Base-by-base conservation (phyloP, 2,329 filamentous ascomycete species). In the Curvularia sp. region DNA sequence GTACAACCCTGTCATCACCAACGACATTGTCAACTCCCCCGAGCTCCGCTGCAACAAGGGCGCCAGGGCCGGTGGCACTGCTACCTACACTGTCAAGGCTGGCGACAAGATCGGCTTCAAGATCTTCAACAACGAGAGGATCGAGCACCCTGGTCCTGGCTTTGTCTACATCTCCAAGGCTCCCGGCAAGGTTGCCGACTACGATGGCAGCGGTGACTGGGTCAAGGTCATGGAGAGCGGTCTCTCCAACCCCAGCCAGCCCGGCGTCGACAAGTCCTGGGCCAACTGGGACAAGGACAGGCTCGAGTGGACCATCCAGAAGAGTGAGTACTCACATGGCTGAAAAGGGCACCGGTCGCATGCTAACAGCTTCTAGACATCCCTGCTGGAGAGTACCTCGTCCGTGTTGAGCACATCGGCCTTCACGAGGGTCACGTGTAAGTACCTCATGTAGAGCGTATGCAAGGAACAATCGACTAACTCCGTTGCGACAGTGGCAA, bases 121-220 rank as follows among this genome's bases (percentile, higher is more conserved):
- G 79, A 65, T 85, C 64, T 76, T 82, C 76, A 74, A 83, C 77
- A 79, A 80, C 69, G 77, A 82, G 64, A 69, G 81, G 68, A 79
- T 85, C 68, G 77, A 75, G 59, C 74, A 77, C 41, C 75, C 75
- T 12, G 74, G 75, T 24, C 74, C 74, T n/a, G 68, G 73, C 18
- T 75, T 76, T 49, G 73, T 76, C 20, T 77, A 77, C 66, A 67
- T 77, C 57, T 70, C 67, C 59, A 76, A 81, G 73, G 86, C 83
- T 57, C 81, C 89, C 61, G 85, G 88, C 76, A 89, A 87, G 73
- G 83, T 90, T 59, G 85, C 89, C 70, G 83, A 82, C 35, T 88
- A 89, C 69, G 89, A 92, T 76, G 88, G 89, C 64, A 84, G 89
- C 53, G 83, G 73, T n/a, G 73, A 74, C 47, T 77, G 75, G 75